Base-by-base conservation (phyloP, 2,329 filamentous ascomycete genomes). In the Endoconidiophora laricicola region DNA sequence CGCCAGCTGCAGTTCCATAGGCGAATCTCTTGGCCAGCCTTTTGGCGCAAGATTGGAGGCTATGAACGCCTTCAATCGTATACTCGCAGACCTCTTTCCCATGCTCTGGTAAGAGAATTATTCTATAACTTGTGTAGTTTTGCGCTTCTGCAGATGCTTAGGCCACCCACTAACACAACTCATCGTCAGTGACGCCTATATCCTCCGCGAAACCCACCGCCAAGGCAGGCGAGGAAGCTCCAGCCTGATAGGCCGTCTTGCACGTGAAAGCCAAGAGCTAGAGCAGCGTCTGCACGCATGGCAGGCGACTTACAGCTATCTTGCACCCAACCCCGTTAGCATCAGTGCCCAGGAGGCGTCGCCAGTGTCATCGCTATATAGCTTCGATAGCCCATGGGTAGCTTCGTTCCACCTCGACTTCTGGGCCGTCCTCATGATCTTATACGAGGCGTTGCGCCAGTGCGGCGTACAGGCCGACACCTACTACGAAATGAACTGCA, bases 391-490 rank as follows among this genome's bases (percentile, higher is more conserved):
- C 24, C 54, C 56, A 2, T 66, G 64, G 62, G 57, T 60, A 9
- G 65, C 64, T 2, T 56, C 62, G 26, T 54, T 68, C 47, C 58
- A 61, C 41, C 56, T 66, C 54, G 59, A 58, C 18, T 66, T 63
- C 53, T 65, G 65, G 63, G 62, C 65, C 5, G 63, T 60, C 37
- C 57, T 65, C 57, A 56, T 67, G n/a, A 62, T 69, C 46, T 55
- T 69, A 33, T 62, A 69, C 48, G 64, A 65, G 52, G 58, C 57
- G 5, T 44, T 68, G 45, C 58, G 60, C 18, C 59, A 62, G 48
- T 66, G 64, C 50, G 56, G 56, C 12, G 55, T 58, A 26, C 57
- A 57, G 3, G 39, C 23, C 12, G 23, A 22, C 24, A 44, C 33
- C 7, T 29, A 18, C 9, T 42, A 39, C 16, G 40, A 47, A 23